These are phyloP conservation scores for Choiromyces venosus DNA, from an alignment of 495 filamentous ascomycete genomes.

Conservation along the genomic window DNA sequence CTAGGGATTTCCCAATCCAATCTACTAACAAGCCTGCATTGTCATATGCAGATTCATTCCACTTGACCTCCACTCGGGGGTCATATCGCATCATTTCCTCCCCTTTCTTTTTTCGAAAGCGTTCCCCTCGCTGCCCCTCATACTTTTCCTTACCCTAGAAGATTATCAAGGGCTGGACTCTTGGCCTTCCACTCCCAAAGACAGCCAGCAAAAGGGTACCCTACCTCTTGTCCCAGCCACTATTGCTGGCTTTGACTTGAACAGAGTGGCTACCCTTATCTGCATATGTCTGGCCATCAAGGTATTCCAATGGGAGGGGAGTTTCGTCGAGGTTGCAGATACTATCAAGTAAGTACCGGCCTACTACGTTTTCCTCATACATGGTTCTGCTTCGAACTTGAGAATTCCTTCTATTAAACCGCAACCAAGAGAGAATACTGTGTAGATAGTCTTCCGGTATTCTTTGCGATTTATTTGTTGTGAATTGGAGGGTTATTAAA, in stretches of 20 bases:
- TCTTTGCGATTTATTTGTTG: slow-evolving; percentile 9
- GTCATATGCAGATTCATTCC: slow-evolving; percentile 3
- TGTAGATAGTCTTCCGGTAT: slow-evolving; percentile 3
- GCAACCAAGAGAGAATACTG: slow-evolving; percentile 1
- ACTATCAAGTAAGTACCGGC: slow-evolving; percentile 5
- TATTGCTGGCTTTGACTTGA: slow-evolving; percentile 5
- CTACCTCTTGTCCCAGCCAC: slow-evolving; percentile 15
- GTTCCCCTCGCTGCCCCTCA: neutral
- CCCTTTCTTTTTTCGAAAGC: neutral
- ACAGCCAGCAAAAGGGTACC: slow-evolving; percentile 5
- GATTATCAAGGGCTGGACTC: slow-evolving; percentile 10
- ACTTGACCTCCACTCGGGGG: slow-evolving; percentile 7
- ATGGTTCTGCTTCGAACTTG: neutral
- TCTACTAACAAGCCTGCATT: neutral
- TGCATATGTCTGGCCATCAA: slow-evolving; percentile 16
- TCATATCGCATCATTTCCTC: slow-evolving; percentile 5
- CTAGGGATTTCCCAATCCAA: slow-evolving; percentile 9
- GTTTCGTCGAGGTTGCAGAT: slow-evolving; percentile 15
- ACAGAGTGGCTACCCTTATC: slow-evolving; percentile 18
- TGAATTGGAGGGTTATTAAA: slow-evolving; percentile 10
- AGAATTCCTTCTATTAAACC: slow-evolving; percentile 6
- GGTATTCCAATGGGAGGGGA: slow-evolving; percentile 8
- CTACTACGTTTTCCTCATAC: neutral
- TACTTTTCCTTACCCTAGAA: slow-evolving; percentile 8
- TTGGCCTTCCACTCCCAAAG: slow-evolving; percentile 4